A percentile compares a stretch with the other conserved stretches of the same genome.
phyloP scores from a whole-genome alignment of 768 basidiomycete genomes.

The Trichaptum fuscoviolaceum region DNA sequence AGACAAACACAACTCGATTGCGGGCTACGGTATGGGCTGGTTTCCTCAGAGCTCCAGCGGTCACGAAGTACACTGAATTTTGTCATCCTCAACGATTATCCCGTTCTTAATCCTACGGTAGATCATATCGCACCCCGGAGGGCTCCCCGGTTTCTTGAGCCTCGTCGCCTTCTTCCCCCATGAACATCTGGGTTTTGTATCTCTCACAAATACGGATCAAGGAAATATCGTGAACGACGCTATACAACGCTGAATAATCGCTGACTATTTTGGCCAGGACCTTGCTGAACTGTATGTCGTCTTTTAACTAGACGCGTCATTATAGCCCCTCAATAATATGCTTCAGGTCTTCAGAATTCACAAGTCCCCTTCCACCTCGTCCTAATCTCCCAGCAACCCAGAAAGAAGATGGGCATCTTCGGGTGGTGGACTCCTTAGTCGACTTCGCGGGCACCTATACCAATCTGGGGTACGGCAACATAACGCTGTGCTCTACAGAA shows the following conservation, averaged over 20 bases:
- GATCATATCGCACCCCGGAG: constrained; percentile 31
- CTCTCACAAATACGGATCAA: constrained; percentile 27
- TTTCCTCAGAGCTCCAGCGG: constrained; percentile 30
- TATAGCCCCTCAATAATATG: neutral
- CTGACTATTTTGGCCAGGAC: constrained; percentile 12
- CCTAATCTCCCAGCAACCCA: neutral
- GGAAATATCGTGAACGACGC: constrained; percentile 13
- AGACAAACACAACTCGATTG: constrained; percentile 20
- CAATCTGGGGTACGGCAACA: constrained; percentile 31
- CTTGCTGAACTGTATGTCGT: constrained; percentile 11
- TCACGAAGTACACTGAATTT: constrained; percentile 28
- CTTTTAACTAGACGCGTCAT: neutral
- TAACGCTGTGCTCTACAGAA: constrained; percentile 31
- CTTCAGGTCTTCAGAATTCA: constrained; percentile 9
- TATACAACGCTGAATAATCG: constrained; percentile 18
- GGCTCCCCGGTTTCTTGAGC: constrained; percentile 29
- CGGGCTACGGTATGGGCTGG: constrained; percentile 42
- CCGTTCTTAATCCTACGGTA: constrained; percentile 12
- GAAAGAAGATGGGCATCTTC: constrained; percentile 11
- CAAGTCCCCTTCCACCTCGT: constrained; percentile 8
- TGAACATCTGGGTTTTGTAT: constrained; percentile 30
- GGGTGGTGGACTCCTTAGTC: constrained; percentile 16
- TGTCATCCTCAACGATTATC: neutral
- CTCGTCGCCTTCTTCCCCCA: constrained; percentile 28
- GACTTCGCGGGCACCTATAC: constrained; percentile 31